A percentile compares a stretch with the other conserved stretches of the same genome.
Evolutionary conservation across 352 stramenopile genomes (phyloP).

Genomic region (Phytophthora megakarya): DNA sequence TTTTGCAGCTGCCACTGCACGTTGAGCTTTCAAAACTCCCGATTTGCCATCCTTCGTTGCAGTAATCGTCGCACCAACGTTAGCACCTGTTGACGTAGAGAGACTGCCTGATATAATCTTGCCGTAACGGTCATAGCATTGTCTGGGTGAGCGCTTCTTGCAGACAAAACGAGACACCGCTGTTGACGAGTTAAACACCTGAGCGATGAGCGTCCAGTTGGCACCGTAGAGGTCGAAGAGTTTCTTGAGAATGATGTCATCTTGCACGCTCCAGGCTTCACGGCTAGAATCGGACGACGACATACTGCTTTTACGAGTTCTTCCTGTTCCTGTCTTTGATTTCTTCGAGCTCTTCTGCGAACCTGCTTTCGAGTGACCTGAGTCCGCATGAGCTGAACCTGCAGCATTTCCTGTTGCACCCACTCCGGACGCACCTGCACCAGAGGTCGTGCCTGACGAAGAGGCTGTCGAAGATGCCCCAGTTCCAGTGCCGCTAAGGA

Average conservation of each 20-base stretch:
- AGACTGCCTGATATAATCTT: constrained; percentile 79
- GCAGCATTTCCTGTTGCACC: constrained; percentile 4
- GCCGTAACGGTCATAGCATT: constrained; percentile 87
- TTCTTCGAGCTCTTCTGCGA: constrained; percentile 60
- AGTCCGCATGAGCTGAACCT: constrained; percentile 24
- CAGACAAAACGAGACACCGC: constrained; percentile 75
- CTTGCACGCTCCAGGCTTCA: constrained; percentile 69
- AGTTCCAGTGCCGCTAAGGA: constrained; percentile 42
- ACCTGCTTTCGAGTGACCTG: constrained; percentile 22
- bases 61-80: neutral
- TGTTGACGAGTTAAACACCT: constrained; percentile 80
- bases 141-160: constrained; percentile 75
- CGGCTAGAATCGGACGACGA: constrained; percentile 52
- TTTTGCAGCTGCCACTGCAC: constrained; percentile 40
- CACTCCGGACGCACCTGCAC: constrained; percentile 12
- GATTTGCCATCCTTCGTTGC: constrained; percentile 53
- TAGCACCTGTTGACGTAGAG: constrained; percentile 13
- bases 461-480: constrained; percentile 28
- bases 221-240: constrained; percentile 85
- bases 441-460: constrained; percentile 30
- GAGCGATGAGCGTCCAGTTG: constrained; percentile 88
- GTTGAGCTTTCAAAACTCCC: constrained; percentile 47
- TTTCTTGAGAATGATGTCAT: constrained; percentile 85
- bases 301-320: constrained; percentile 67
- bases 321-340: constrained; percentile 44